Evolutionary conservation across 2,329 filamentous ascomycete species (phyloP).

Genomic region (Endocalyx cinctus): DNA sequence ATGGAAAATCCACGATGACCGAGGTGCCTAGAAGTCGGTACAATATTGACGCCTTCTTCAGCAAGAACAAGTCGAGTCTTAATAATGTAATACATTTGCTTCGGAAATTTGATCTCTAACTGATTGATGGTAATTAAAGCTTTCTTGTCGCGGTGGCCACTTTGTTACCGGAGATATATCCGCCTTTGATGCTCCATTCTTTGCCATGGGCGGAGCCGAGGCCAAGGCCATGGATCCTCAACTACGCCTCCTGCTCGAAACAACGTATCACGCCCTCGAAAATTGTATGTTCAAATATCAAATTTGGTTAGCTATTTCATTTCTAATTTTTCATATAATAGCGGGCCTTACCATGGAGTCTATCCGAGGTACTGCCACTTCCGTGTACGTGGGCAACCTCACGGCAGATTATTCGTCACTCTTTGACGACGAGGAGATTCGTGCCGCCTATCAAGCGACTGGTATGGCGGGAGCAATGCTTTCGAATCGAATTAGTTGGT

Average conservation of each 20-base stretch:
- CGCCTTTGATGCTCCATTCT: slow-evolving; percentile 11
- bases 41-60: slow-evolving; percentile 2
- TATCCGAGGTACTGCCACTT: slow-evolving; percentile 2
- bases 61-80: too few relatives aligned
- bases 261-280: slow-evolving; percentile 57
- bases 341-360: slow-evolving; percentile 1
- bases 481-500: slow-evolving; percentile 2
- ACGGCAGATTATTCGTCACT: slow-evolving; percentile 1
- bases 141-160: slow-evolving; percentile 5
- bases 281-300: slow-evolving; percentile 42
- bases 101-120: too few relatives aligned
- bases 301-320: background rate
- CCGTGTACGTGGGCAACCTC: slow-evolving; percentile 5
- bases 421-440: slow-evolving; percentile 4
- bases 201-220: slow-evolving; percentile 7
- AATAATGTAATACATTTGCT: too few relatives aligned
- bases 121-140: too few relatives aligned
- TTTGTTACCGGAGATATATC: slow-evolving; percentile 2
- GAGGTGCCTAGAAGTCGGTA: slow-evolving; percentile 2
- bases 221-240: slow-evolving; percentile 47
- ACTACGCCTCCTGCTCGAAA: slow-evolving; percentile 59
- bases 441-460: slow-evolving; percentile 3
- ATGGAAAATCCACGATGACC: slow-evolving; percentile 1
- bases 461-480: slow-evolving; percentile 1
- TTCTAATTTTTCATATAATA: too few relatives aligned